Evolutionary conservation across 139 green algal genomes (phyloP), one percentile per base, ranked within the genome.

Genomic region (Medakamo hakoo): DNA sequence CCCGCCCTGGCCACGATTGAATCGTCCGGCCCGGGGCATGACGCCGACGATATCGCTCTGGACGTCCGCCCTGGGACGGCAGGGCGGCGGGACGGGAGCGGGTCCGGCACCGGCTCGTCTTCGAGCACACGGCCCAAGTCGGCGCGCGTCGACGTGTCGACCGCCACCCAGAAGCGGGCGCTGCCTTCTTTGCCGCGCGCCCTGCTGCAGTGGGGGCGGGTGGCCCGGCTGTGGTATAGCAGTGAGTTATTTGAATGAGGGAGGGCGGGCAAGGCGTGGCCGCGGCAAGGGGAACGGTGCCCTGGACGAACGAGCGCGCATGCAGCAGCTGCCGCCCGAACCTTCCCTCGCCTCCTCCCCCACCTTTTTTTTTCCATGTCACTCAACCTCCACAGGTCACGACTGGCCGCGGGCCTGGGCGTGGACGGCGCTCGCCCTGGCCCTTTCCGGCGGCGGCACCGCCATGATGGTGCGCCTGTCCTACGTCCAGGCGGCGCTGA

Each of bases 401-500:
- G 67, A 82, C n/a, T 58, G 56, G 3, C 63, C 59, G 61, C 55
- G 57, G n/a, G 81, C 82, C 0, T 57, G 69, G 9, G 22, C 27
- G 0, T 82, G 71, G 29, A 57, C 69, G 0, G 27, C 40, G 2
- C 65, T 63, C 14, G 64, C 67, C 26, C 28, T 76, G 1, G 57
- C 32, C 2, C 30, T 85, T 18, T 81, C 76, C 20, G 24, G 84
- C n/a, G 19, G 48, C n/a, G 78, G 65, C 30, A 84, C 77, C 1
- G 24, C 61, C 4, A 49, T 88, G 40, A 66, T 84, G 26, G 76
- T 89, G 27, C 52, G 30, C 19, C 58, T 82, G 16, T 80, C 66
- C 2, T 86, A 84, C 57, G 75, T 71, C 1, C 86, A 93, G 64
- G 72, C 74, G n/a, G 69, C 76, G 59, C 78, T 93, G 57, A 76